Conservation (phyloP, 2,329 filamentous ascomycete species). For the Harringtonia lauricola region DNA sequence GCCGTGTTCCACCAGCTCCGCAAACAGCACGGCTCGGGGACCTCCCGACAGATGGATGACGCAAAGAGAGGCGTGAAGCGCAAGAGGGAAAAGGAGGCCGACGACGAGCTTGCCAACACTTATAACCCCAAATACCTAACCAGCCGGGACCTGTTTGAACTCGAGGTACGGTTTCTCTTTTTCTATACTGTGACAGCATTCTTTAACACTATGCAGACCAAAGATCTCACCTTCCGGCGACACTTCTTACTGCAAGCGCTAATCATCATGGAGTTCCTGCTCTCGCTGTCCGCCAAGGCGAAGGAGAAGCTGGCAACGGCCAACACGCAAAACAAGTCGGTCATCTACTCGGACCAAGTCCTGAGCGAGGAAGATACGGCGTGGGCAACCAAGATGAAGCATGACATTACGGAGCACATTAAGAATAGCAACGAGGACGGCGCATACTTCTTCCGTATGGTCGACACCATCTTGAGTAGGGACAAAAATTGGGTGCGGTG, state of each 20-base stretch:
- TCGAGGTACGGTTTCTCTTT: constrained; percentile 51
- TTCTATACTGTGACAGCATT: neutral
- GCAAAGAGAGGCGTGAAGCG: constrained; percentile 57
- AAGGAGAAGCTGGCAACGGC: constrained; percentile 67
- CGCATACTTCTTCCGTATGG: constrained; percentile 90
- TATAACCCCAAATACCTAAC: constrained; percentile 99
- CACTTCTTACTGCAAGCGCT: constrained; percentile 92
- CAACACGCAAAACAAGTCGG: constrained; percentile 66
- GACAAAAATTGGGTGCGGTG: constrained; percentile 99
- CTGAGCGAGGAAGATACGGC: constrained; percentile 77
- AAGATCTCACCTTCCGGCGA: constrained; percentile 85
- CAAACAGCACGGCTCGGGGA: constrained; percentile 32
- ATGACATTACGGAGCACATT: constrained; percentile 70
- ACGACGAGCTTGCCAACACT: constrained; percentile 50
- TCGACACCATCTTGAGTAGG: constrained; percentile 86
- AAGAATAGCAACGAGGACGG: constrained; percentile 66
- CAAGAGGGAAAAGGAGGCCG: constrained; percentile 48
- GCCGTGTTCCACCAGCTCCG: constrained; percentile 40
- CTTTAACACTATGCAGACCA: constrained; percentile 47
- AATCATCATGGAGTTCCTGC: constrained; percentile 87
- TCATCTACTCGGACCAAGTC: constrained; percentile 67
- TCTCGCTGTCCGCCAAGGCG: constrained; percentile 74
- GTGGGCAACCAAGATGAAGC: constrained; percentile 75
- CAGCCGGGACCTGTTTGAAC: constrained; percentile 89
- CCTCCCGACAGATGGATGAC: constrained; percentile 46